phyloP scores from a whole-genome alignment of 1,284 basidiomycete genomes.

The Mycena citricolor region DNA sequence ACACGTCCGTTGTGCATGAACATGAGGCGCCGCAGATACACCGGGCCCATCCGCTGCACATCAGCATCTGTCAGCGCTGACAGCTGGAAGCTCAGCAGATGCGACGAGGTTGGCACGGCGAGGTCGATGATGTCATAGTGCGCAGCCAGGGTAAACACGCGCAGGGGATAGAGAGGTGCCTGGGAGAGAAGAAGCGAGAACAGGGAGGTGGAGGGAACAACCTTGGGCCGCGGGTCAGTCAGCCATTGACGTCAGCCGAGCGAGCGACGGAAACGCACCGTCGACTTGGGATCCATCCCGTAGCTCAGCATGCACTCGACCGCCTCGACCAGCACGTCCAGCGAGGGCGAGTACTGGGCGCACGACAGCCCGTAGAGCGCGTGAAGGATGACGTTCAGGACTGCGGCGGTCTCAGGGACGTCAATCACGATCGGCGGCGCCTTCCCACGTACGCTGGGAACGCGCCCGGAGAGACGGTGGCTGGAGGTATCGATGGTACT shows the following conservation, averaged over 20 bases:
- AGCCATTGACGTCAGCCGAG: too few species aligned
- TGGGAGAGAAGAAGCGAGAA: slow-evolving; percentile 39
- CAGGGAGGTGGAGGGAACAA: slow-evolving; percentile 41
- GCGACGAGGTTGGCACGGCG: slow-evolving; percentile 39
- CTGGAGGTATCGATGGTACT: slow-evolving; percentile 48
- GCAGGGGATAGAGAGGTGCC: slow-evolving; percentile 39
- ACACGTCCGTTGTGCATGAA: slow-evolving; percentile 54
- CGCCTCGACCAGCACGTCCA: slow-evolving; percentile 16
- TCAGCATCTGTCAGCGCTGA: slow-evolving; percentile 40
- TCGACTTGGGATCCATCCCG: slow-evolving; percentile 45
- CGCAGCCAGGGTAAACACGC: slow-evolving; percentile 44
- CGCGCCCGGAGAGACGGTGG: slow-evolving; percentile 61
- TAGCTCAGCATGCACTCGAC: slow-evolving; percentile 40
- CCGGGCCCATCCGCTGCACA: slow-evolving; percentile 40
- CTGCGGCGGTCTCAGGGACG: slow-evolving; percentile 48
- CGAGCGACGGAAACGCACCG: slow-evolving; percentile 1
- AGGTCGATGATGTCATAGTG: slow-evolving; percentile 38
- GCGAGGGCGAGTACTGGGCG: slow-evolving; percentile 56
- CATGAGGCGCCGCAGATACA: slow-evolving; percentile 63
- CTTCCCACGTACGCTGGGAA: too few species aligned
- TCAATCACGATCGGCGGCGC: slow-evolving; percentile 48
- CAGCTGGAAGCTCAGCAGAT: slow-evolving; percentile 41
- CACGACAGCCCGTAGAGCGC: slow-evolving; percentile 59
- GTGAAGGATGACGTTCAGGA: slow-evolving; percentile 65
- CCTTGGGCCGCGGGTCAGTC: slow-evolving; percentile 25